Conservation (phyloP, 2,329 filamentous ascomycete species). For the Aplosporella prunicola region DNA sequence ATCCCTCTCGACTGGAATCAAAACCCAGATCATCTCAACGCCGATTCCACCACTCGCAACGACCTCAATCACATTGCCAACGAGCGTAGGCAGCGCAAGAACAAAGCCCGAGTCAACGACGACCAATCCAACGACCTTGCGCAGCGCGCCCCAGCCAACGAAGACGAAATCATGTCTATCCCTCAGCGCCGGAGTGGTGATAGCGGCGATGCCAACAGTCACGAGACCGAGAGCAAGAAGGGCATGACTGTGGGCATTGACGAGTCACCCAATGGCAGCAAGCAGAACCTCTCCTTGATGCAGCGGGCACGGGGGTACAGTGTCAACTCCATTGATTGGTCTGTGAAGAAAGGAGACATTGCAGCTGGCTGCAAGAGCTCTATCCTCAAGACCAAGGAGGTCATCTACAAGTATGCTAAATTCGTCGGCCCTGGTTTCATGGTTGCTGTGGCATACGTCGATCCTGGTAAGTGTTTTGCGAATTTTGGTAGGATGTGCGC, state of each 20-base stretch:
- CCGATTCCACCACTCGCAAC: conserved; percentile 52
- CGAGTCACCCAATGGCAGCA: background rate
- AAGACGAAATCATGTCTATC: background rate
- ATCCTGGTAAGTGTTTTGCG: conserved; percentile 34
- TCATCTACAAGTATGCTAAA: conserved; percentile 40
- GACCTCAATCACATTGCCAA: conserved; percentile 55
- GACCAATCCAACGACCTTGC: conserved; percentile 15
- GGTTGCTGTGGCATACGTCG: conserved; percentile 41
- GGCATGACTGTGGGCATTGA: conserved; percentile 2
- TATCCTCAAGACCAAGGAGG: conserved; percentile 3
- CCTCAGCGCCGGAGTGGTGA: conserved; percentile 5
- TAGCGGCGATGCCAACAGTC: background rate
- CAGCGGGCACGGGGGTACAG: background rate
- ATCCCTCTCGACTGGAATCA: conserved; percentile 50
- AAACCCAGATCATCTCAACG: conserved; percentile 47
- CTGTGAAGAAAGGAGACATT: conserved; percentile 14
- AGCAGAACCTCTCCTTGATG: background rate
- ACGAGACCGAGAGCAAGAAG: background rate
- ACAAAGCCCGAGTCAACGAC: conserved; percentile 19
- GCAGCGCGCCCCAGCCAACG: conserved; percentile 1
- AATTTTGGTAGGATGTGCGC: background rate
- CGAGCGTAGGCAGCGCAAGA: conserved; percentile 41
- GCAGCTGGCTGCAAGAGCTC: background rate
- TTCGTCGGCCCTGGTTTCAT: conserved; percentile 63
- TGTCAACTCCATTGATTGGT: conserved; percentile 11